Evolutionary conservation across 2,329 filamentous ascomycete species (phyloP), one percentile per base, ranked within the genome.

Genomic region (Cytospora leucostoma): DNA sequence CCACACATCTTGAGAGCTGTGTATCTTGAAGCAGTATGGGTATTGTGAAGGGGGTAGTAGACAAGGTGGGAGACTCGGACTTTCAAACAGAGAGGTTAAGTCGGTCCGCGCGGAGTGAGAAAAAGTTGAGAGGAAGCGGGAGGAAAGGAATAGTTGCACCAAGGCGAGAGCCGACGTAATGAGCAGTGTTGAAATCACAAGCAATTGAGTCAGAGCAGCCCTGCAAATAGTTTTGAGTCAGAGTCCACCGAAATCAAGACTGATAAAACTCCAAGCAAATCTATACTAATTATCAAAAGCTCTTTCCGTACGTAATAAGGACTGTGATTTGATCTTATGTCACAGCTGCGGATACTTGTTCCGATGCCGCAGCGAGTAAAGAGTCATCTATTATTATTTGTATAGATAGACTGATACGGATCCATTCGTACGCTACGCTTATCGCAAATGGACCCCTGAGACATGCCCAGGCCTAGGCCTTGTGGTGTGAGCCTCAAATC

Each of bases 1-100:
- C 93, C 93, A 89, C 93, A 97, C 93, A 97, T 97, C 55, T 66
- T 75, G 72, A 67, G 27, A 59, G 58, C 17, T 38, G 27, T 37
- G 15, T 51, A n/a, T 58, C 33, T 53, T 12, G 44, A 17, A 32
- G 32, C 15, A 37, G 7, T 57, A 8, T 52, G 38, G 15, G 21
- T 55, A 27, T 56, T 19, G 11, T 40, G 27, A 10, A 37, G 34
- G 21, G 33, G n/a, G 35, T 21, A 13, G n/a, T 10, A 51, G 13
- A 15, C 32, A 35, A 33, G 51, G 21, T 10, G 37, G 27, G 34
- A 38, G 27, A 15, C 19, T 55, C 38, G 17, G 53, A 40, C 62
- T 49, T n/a, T 56, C 21, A 56, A 33, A 32, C 11, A n/a, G 19
- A 53, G 55, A 37, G 32, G 27, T 33, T n/a, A 47, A 47, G 37